A percentile compares a stretch with the other conserved stretches of the same genome.
phyloP scores from a whole-genome alignment of 768 basidiomycete species.

The Phylloporus rhodoxanthus region DNA sequence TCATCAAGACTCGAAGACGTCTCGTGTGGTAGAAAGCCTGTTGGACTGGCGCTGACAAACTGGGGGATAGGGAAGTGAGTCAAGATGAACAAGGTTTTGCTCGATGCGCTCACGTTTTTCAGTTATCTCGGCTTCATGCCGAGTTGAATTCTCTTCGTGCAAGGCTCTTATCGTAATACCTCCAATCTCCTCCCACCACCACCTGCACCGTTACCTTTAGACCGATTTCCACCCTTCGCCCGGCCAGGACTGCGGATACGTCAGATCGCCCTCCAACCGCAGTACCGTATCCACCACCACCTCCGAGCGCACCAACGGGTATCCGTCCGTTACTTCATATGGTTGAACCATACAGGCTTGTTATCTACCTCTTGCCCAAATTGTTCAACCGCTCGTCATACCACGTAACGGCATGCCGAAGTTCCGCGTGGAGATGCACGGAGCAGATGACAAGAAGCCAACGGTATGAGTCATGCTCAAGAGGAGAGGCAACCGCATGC shows the following conservation, averaged over 20 bases:
- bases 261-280: constrained; percentile 17
- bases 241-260: constrained; percentile 24
- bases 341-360: constrained; percentile 11
- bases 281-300: constrained; percentile 27
- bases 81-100: constrained; percentile 1
- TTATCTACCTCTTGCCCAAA: constrained; percentile 10
- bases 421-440: constrained; percentile 21
- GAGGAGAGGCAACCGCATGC: constrained; percentile 12
- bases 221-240: constrained; percentile 39
- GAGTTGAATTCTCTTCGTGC: constrained; percentile 35
- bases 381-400: constrained; percentile 12
- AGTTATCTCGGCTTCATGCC: constrained; percentile 31
- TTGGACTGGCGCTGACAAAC: too few species aligned
- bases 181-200: constrained; percentile 52
- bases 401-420: constrained; percentile 21
- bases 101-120: constrained; percentile 21
- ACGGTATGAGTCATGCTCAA: constrained; percentile 7
- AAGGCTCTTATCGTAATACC: constrained; percentile 27
- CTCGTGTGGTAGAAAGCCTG: constrained; percentile 32
- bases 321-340: constrained; percentile 8
- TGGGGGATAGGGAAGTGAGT: too few species aligned
- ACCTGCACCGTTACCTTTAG: constrained; percentile 47
- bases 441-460: constrained; percentile 15
- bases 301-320: constrained; percentile 17
- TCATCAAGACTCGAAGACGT: constrained; percentile 31